Conservation (phyloP, 176 grass and related monocot species). For the Oryza meridionalis region DNA sequence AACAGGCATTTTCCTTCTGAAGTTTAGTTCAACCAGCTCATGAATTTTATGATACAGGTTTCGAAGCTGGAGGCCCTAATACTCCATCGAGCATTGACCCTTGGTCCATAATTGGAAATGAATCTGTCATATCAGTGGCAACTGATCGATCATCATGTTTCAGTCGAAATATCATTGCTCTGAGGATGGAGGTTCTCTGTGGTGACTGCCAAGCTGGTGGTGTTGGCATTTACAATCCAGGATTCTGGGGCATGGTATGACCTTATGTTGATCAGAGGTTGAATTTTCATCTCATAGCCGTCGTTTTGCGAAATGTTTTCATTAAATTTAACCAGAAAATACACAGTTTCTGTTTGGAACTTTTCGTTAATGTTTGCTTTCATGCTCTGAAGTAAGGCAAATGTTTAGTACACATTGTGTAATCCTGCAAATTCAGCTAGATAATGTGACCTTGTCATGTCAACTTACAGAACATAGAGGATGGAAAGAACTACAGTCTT, state of each 20-base stretch:
- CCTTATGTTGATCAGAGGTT: background rate
- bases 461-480: conserved; percentile 83
- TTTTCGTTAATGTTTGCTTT: conserved; percentile 14
- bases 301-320: background rate
- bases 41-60: conserved; percentile 52
- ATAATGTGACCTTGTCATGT: conserved; percentile 6
- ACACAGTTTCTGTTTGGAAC: background rate
- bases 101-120: conserved; percentile 78
- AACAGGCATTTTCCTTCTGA: background rate
- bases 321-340: conserved; percentile 1
- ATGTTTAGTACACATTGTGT: background rate
- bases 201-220: conserved; percentile 60
- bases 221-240: conserved; percentile 93
- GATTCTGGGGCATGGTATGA: conserved; percentile 97
- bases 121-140: conserved; percentile 54
- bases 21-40: background rate
- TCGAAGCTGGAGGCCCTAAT: conserved; percentile 84
- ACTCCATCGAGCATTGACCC: conserved; percentile 89
- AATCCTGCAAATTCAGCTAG: background rate
- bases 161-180: conserved; percentile 75
- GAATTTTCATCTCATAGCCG: no score
- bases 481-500: conserved; percentile 76
- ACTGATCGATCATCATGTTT: conserved; percentile 78
- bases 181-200: conserved; percentile 84
- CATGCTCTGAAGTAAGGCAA: background rate